A percentile compares a stretch with the other conserved stretches of the same genome.
These are phyloP conservation scores for Neurospora tetraspora DNA, from an alignment of 495 filamentous ascomycete genomes.

Conservation along the genomic window DNA sequence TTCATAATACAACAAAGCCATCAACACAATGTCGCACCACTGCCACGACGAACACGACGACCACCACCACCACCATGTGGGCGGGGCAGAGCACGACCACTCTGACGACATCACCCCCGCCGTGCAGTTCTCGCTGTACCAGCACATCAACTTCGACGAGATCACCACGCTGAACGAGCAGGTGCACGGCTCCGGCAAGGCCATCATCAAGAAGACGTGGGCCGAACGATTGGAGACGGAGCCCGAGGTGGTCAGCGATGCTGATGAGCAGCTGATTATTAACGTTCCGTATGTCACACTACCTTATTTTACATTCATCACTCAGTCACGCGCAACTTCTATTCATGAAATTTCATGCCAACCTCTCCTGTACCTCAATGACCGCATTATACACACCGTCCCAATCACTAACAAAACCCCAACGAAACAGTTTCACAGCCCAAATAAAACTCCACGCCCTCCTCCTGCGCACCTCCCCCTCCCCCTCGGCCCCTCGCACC, in stretches of 20 bases:
- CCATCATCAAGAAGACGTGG: slow-evolving; percentile 86
- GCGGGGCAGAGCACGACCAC: slow-evolving; percentile 54
- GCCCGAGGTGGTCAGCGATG: slow-evolving; percentile 72
- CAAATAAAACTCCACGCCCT: slow-evolving; percentile 87
- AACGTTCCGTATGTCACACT: slow-evolving; percentile 59
- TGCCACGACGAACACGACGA: slow-evolving; percentile 20
- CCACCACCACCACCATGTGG: slow-evolving; percentile 14
- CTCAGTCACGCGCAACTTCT: slow-evolving; percentile 14
- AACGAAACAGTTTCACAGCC: slow-evolving; percentile 66
- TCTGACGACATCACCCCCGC: slow-evolving; percentile 87
- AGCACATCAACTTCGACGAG: slow-evolving; percentile 79
- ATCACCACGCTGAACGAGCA: slow-evolving; percentile 82
- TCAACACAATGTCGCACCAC: slow-evolving; percentile 34
- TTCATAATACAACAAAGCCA: background rate
- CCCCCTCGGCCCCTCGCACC: slow-evolving; percentile 63
- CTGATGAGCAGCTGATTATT: slow-evolving; percentile 89
- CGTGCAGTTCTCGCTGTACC: slow-evolving; percentile 76
- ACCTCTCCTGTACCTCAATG: background rate
- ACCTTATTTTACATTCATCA: background rate
- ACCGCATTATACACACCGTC: too few relatives aligned
- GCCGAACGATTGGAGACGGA: slow-evolving; percentile 57
- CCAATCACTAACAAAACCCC: background rate
- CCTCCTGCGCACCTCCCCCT: slow-evolving; percentile 66
- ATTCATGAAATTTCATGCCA: background rate
- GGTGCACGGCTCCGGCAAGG: slow-evolving; percentile 52